These are phyloP conservation scores for Trametes coccinea DNA, from an alignment of 768 basidiomycete species.

Conservation along the genomic window DNA sequence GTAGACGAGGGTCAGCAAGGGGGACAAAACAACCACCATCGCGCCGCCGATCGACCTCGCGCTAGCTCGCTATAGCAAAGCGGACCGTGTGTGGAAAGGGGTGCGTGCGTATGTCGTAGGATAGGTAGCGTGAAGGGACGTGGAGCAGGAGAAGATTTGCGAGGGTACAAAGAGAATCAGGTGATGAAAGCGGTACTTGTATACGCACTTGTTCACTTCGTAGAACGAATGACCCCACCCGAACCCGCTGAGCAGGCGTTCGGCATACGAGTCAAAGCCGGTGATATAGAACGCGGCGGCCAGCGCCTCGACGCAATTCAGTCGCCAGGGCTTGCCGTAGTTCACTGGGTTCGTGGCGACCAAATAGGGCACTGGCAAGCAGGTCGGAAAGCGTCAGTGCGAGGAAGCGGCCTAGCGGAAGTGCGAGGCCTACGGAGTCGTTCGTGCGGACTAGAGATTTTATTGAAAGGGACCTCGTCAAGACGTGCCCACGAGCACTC, in stretches of 20 bases:
- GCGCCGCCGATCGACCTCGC: background rate
- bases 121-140: background rate
- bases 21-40: background rate
- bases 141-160: background rate
- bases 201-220: constrained; percentile 73
- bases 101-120: background rate
- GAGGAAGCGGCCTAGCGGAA: too few relatives aligned
- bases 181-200: too few relatives aligned
- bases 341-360: constrained; percentile 96
- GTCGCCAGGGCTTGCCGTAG: constrained; percentile 95
- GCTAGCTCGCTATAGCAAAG: background rate
- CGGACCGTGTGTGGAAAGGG: background rate
- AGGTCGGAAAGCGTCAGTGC: background rate
- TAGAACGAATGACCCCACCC: constrained; percentile 92
- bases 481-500: constrained; percentile 98
- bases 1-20: background rate
- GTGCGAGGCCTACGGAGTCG: constrained; percentile 61
- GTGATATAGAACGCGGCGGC: constrained; percentile 96
- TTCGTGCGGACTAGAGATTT: constrained; percentile 93
- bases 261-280: constrained; percentile 80
- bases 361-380: constrained; percentile 71
- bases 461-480: constrained; percentile 91
- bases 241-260: constrained; percentile 75
- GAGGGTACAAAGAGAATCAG: background rate
- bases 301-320: constrained; percentile 93